Evolutionary conservation across 2,329 filamentous ascomycete genomes (phyloP).

Genomic region (Chrysoporthe deuterocubensis): DNA sequence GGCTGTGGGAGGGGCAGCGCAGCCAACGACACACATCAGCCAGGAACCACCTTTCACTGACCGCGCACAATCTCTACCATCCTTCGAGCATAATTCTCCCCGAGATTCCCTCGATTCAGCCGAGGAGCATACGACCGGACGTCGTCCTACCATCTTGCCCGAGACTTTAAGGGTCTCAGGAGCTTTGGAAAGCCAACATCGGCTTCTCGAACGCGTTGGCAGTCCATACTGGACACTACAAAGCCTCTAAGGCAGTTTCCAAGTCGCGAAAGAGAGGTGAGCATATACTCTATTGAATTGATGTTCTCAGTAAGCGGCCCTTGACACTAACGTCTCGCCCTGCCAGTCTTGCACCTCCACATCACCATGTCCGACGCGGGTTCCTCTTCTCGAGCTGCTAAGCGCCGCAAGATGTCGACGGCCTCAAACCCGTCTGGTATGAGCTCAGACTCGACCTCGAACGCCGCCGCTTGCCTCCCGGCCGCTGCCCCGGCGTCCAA

Average conservation of each 20-base stretch:
- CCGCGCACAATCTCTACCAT: background rate
- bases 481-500: background rate
- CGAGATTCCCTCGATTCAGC: background rate
- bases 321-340: background rate
- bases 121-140: background rate
- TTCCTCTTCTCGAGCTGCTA: slow-evolving; percentile 19
- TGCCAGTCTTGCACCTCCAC: background rate
- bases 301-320: background rate
- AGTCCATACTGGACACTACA: background rate
- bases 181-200: too few relatives aligned
- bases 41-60: background rate
- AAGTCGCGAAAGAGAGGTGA: background rate
- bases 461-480: too few relatives aligned
- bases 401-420: slow-evolving; percentile 26
- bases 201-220: too few relatives aligned
- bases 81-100: background rate
- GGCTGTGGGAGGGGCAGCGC: background rate
- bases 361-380: slow-evolving; percentile 20
- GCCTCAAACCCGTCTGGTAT: background rate
- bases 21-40: background rate
- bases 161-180: too few relatives aligned
- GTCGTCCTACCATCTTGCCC: background rate
- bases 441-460: background rate
- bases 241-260: background rate
- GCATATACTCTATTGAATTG: too few relatives aligned